Evolutionary conservation across 768 basidiomycete species (phyloP), one percentile per base, ranked within the genome.

Genomic region (Rhodocollybia butyracea): DNA sequence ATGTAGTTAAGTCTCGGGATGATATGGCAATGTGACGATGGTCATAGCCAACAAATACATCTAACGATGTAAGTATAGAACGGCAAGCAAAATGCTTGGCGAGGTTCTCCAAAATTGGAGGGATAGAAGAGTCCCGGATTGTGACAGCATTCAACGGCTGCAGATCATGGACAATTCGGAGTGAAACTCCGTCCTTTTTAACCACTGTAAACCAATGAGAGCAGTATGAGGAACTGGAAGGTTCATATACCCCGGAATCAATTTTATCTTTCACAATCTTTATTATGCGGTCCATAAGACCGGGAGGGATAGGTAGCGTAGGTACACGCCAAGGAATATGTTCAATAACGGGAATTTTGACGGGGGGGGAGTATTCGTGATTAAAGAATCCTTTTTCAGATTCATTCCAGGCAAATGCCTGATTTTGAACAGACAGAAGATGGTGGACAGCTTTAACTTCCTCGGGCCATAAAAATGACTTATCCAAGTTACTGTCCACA

Each of bases 1-100:
- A 74, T 0, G 66, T 70, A 2, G 71, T 74, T 11, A 68, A 58
- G 31, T 73, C 67, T 0, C 63, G 51, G 0, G 64, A 72, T 1
- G 61, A 56, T 2, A 54, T 58, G 5, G 64, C 57, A 0, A 75
- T 59, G 0, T 55, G 40, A 0, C 63, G 58, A 5, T 73, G 60
- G 26, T 74, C 64, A 43, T 64, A 70, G 10, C 67, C 68, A 0
- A 64, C 59, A 39, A 60, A 64, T 2, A 68, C 46, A 31, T 68
- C 64, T 51, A n/a, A n/a, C n/a, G n/a, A n/a, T n/a, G n/a, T n/a
- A n/a, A n/a, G n/a, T n/a, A n/a, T n/a, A n/a, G n/a, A n/a, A n/a
- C n/a, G 34, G 17, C 2, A 60, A 27, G 21, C 61, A 55, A 36
- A 63, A 55, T 15, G 56, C 24, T 34, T 59, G 42, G 17, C 64